A percentile compares a stretch with the other conserved stretches of the same genome.
phyloP scores from a whole-genome alignment of 495 filamentous ascomycete species.

The Jackrogersella minutella region DNA sequence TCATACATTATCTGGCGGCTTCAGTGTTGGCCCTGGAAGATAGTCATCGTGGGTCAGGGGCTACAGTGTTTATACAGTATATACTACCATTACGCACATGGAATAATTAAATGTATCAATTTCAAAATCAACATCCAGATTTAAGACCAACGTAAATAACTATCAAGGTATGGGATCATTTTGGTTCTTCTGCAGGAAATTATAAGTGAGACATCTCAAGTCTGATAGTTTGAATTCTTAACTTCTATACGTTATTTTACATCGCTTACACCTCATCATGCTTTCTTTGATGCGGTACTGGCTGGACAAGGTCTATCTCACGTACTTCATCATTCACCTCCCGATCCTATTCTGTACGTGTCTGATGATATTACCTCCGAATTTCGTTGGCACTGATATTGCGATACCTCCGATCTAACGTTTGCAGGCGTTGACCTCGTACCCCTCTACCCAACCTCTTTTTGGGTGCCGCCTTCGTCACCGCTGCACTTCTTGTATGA shows the following conservation, averaged over 20 bases:
- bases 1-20: too few species aligned
- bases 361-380: background rate
- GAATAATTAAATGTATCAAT: background rate
- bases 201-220: too few species aligned
- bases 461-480: slow-evolving; percentile 53
- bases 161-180: too few species aligned
- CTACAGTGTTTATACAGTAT: background rate
- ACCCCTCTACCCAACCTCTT: slow-evolving; percentile 66
- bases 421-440: slow-evolving; percentile 69
- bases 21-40: too few species aligned
- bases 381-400: background rate
- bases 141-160: too few species aligned
- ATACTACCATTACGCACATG: background rate
- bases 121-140: background rate
- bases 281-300: slow-evolving; percentile 44
- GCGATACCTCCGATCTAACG: slow-evolving; percentile 9
- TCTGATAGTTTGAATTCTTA: too few species aligned
- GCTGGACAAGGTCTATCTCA: slow-evolving; percentile 67
- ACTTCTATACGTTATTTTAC: background rate
- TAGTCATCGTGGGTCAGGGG: background rate
- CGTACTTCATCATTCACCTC: slow-evolving; percentile 73
- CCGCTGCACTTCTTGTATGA: slow-evolving; percentile 57
- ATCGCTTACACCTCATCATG: slow-evolving; percentile 32
- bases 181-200: too few species aligned
- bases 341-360: slow-evolving; percentile 73